Conservation (phyloP, 495 filamentous ascomycete species). For the Trypethelium eluteriae region DNA sequence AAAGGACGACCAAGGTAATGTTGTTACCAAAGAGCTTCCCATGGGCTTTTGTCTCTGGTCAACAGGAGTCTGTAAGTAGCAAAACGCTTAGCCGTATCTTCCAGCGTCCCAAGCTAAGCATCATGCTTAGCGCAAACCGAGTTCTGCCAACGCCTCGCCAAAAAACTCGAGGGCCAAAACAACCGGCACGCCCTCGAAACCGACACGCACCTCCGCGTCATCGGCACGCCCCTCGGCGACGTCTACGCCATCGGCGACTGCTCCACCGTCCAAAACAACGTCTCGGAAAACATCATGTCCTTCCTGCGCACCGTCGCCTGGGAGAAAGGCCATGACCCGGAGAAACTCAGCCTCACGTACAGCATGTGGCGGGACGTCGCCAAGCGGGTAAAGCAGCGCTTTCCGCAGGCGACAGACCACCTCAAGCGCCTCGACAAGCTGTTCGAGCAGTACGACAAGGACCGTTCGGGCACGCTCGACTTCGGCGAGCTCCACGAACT, state of each 20-base stretch:
- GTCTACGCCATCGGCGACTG: conserved; percentile 99
- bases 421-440: conserved; percentile 80
- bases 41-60: conserved; percentile 98
- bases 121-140: conserved; percentile 53
- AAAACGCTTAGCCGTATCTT: conserved; percentile 11
- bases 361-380: conserved; percentile 81
- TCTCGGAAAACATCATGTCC: conserved; percentile 74
- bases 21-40: conserved; percentile 82
- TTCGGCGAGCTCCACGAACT: conserved; percentile 87
- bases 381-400: conserved; percentile 71
- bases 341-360: conserved; percentile 75
- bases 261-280: conserved; percentile 91
- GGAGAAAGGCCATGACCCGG: conserved; percentile 83
- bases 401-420: conserved; percentile 89
- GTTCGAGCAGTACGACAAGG: conserved; percentile 85
- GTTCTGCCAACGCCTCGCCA: conserved; percentile 66
- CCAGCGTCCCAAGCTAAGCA: not conserved
- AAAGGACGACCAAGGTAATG: conserved; percentile 59
- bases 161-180: conserved; percentile 64
- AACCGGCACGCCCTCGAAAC: conserved; percentile 93
- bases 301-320: conserved; percentile 87
- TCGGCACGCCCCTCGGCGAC: conserved; percentile 85
- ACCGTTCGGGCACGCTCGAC: conserved; percentile 85
- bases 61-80: conserved; percentile 64
- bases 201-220: conserved; percentile 85